Percentiles rank a stretch among this genome's conserved stretches.
These are phyloP conservation scores for Yarrowia galli DNA, from an alignment of 1,139 yeast species.

Conservation along the genomic window DNA sequence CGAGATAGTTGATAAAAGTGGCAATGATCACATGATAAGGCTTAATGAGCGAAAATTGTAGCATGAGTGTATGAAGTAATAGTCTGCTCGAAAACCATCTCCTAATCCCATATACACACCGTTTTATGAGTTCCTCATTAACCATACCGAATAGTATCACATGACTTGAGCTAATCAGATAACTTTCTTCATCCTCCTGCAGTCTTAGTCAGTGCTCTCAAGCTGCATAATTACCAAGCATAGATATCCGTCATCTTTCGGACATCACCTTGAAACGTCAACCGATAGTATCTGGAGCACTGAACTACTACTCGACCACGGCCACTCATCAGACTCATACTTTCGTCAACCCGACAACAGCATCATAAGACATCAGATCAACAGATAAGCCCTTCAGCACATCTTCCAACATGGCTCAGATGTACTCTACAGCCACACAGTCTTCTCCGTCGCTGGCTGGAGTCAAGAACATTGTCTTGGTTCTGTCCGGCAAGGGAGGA, in stretches of 20 bases:
- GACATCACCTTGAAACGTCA: neutral
- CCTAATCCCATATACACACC: neutral
- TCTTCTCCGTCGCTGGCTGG: constrained; percentile 57
- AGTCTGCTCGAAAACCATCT: neutral
- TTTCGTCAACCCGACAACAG: neutral
- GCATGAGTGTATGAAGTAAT: neutral
- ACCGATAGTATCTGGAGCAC: neutral
- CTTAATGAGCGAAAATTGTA: neutral
- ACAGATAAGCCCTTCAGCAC: neutral
- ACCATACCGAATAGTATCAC: no score
- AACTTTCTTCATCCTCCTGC: constrained; percentile 3
- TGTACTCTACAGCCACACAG: constrained; percentile 39
- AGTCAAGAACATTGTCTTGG: constrained; percentile 79
- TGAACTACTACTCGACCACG: neutral
- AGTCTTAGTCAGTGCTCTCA: constrained; percentile 4
- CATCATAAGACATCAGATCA: neutral
- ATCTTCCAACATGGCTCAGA: constrained; percentile 27
- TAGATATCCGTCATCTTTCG: neutral
- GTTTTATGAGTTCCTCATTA: neutral
- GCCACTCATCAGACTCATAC: neutral
- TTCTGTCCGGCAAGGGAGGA: constrained; percentile 95
- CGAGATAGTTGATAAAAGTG: neutral
- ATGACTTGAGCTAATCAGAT: constrained; percentile 30
- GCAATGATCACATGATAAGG: neutral
- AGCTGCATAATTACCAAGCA: constrained; percentile 13